Evolutionary conservation across 140 eudicot species (phyloP), one percentile per base, ranked within the genome.

Genomic region (Cichorium intybus): DNA sequence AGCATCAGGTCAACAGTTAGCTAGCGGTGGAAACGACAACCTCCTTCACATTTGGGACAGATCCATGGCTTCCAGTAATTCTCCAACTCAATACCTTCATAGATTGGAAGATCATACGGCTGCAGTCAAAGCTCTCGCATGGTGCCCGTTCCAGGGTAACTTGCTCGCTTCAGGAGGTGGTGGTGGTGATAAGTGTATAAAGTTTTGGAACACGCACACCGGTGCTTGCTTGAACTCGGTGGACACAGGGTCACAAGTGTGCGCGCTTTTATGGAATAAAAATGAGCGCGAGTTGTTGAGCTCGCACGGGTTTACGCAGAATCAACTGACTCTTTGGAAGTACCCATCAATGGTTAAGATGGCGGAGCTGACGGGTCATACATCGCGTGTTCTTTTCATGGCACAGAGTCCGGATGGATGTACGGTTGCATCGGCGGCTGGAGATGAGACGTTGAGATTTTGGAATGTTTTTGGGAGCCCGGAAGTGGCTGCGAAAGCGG

Each of bases 11-110:
- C 95, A 81, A 31, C 98, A 92, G 11, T 41, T 92, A 46, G 96
- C 98, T 3, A 87, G 96, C 22, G 98, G 96, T 10, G 98, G 98
- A n/a, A 87, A 92, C 52, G 98, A 92, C 37, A 92, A 92, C 73
- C 95, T 92, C 49, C 96, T 87, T 21, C 96, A 92, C 62, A 85
- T 92, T 26, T 92, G 96, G 96, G 98, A 91, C 75, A 55, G 89
- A 39, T 84, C 90, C 5, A 24, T 39, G 71, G 95, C 95, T 8
- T 90, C 96, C 9, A 54, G 83, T 4, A 77, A 81, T 35, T 57
- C 85, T 6, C 77, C 88, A 0, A 82, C 87, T 4, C 92, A 88
- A 53, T 87, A 74, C 72, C 95, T 92, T 47, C 98, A 92, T 75
- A 68, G 98, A 79, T 80, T 87, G 4, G 92, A 87, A 70, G 98